These are phyloP conservation scores for Striga hermonthica DNA, from an alignment of 305 asterid species.

Conservation along the genomic window DNA sequence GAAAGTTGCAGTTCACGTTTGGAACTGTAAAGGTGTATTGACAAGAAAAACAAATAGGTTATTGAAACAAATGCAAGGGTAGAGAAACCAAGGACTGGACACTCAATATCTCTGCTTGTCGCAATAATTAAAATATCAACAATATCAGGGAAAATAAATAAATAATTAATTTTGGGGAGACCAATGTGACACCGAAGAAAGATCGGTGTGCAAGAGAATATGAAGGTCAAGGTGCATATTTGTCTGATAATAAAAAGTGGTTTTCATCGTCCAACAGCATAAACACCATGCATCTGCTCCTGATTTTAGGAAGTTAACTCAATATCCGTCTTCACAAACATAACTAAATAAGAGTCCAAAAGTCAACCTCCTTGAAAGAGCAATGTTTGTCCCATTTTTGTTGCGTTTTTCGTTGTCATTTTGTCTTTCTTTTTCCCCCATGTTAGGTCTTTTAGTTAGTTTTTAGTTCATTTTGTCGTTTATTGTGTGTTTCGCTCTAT, in stretches of 20 bases:
- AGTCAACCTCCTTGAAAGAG: constrained; percentile 6
- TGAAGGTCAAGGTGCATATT: constrained; percentile 13
- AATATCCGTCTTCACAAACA: constrained; percentile 27
- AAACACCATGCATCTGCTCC: constrained; percentile 18
- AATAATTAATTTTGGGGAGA: constrained; percentile 20
- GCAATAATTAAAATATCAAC: not conserved
- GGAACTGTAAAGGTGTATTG: constrained; percentile 4
- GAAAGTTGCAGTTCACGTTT: constrained; percentile 29
- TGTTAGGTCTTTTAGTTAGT: too few relatives aligned
- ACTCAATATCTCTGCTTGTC: constrained; percentile 10
- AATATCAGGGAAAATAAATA: not conserved
- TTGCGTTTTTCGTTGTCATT: too few relatives aligned
- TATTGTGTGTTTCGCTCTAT: too few relatives aligned
- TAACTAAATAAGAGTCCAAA: constrained; percentile 26
- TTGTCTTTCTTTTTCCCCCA: too few relatives aligned
- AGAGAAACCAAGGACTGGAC: constrained; percentile 12
- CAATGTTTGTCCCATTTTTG: constrained; percentile 26
- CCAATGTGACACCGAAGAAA: constrained; percentile 25
- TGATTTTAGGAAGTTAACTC: constrained; percentile 25
- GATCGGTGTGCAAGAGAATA: constrained; percentile 18
- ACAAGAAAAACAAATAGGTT: constrained; percentile 23
- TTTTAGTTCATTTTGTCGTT: too few relatives aligned
- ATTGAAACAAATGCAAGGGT: constrained; percentile 8
- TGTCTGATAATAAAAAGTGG: constrained; percentile 14
- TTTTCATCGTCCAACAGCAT: constrained; percentile 11